A percentile compares a stretch with the other conserved stretches of the same genome.
These are phyloP conservation scores for Sporisorium exsertum DNA, from an alignment of 1,284 basidiomycete genomes.

Conservation along the genomic window DNA sequence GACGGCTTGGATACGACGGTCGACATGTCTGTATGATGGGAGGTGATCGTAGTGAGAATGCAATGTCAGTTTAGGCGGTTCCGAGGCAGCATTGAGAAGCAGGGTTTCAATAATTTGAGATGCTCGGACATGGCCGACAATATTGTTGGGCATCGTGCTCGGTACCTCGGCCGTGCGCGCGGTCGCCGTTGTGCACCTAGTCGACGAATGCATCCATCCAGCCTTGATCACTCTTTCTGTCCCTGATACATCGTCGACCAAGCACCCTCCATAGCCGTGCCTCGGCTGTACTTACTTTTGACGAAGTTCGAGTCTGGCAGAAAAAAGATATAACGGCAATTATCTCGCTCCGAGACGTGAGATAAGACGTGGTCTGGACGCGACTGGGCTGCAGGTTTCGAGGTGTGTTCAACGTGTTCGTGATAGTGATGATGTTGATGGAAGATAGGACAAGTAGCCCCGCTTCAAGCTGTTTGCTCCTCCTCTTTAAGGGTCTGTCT, in stretches of 20 bases:
- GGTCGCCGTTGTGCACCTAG: not conserved
- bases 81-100: too few species aligned
- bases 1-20: constrained; percentile 46
- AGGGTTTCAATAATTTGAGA: not conserved
- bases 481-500: constrained; percentile 7
- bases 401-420: not conserved
- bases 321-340: not conserved
- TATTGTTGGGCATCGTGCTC: not conserved
- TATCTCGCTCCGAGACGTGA: not conserved
- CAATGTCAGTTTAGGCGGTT: constrained; percentile 1
- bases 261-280: not conserved
- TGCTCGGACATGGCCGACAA: constrained; percentile 15
- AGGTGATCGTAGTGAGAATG: constrained; percentile 1
- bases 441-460: not conserved
- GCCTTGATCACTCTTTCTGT: not conserved
- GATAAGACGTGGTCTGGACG: not conserved
- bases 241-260: not conserved
- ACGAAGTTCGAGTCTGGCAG: not conserved
- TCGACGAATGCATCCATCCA: not conserved
- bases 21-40: constrained; percentile 19
- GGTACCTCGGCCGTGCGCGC: constrained; percentile 3
- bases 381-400: not conserved
- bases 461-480: not conserved
- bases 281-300: not conserved
- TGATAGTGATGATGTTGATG: not conserved